Conservation (phyloP, 768 basidiomycete genomes). For the Psilocybe cyanescens region DNA sequence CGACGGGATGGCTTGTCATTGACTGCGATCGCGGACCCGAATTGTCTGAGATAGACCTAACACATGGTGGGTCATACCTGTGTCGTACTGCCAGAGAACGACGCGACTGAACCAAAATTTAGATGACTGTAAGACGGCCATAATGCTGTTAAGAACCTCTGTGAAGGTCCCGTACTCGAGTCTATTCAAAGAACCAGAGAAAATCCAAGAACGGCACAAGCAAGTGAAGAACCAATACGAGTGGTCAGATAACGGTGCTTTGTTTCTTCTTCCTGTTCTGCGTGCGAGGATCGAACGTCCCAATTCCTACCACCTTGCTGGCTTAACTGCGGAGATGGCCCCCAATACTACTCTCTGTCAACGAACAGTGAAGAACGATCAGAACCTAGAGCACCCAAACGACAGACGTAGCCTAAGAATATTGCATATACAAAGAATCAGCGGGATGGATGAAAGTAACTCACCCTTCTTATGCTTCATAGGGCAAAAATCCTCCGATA, state of each 20-base stretch:
- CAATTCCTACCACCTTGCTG: background rate
- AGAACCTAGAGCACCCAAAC: background rate
- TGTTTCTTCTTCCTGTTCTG: background rate
- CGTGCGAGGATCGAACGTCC: background rate
- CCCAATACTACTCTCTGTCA: conserved; percentile 1
- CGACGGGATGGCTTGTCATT: too few relatives aligned
- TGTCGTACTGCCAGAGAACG: too few relatives aligned
- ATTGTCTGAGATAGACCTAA: too few relatives aligned
- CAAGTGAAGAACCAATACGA: too few relatives aligned
- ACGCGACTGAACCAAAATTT: too few relatives aligned
- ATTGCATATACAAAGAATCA: background rate
- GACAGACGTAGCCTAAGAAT: conserved; percentile 9
- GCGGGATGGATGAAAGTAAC: background rate
- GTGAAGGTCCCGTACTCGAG: too few relatives aligned
- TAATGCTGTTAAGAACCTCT: too few relatives aligned
- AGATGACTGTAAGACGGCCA: too few relatives aligned
- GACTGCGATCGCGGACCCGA: too few relatives aligned
- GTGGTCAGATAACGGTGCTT: background rate
- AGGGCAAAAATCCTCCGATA: background rate
- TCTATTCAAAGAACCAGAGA: too few relatives aligned
- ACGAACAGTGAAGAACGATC: conserved; percentile 1
- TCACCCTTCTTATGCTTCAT: conserved; percentile 3
- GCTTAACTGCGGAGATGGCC: background rate
- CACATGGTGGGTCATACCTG: too few relatives aligned
- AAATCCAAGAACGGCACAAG: too few relatives aligned